A percentile compares a stretch with the other conserved stretches of the same genome.
These are phyloP conservation scores for Aphanomyces cochlioides DNA, from an alignment of 352 stramenopile genomes.

Conservation along the genomic window DNA sequence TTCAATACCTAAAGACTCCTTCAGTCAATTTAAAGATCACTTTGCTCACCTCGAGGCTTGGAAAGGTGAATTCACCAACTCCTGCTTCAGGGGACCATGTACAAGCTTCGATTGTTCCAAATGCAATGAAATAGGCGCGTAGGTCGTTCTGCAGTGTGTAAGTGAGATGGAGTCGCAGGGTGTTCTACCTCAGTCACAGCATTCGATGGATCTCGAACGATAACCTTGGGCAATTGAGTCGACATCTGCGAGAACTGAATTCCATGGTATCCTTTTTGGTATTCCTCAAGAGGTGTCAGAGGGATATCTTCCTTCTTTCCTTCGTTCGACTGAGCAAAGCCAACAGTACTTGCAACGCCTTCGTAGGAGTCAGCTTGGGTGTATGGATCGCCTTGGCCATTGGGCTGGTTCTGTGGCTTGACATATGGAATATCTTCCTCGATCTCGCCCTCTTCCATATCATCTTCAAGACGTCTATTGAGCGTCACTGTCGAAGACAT, in stretches of 20 bases:
- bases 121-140: slow-evolving; percentile 16
- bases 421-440: slow-evolving; percentile 23
- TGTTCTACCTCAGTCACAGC: neutral
- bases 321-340: neutral
- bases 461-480: neutral
- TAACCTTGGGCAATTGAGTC: slow-evolving; percentile 17
- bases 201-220: slow-evolving; percentile 3
- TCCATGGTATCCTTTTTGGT: slow-evolving; percentile 18
- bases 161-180: neutral
- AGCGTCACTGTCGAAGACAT: neutral
- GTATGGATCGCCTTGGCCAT: neutral
- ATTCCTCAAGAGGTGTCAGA: slow-evolving; percentile 11
- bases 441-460: slow-evolving; percentile 20
- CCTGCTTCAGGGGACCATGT: neutral
- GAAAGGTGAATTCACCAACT: slow-evolving; percentile 2
- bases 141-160: neutral
- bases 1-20: slow-evolving; percentile 13
- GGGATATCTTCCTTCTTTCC: neutral
- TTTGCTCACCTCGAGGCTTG: neutral
- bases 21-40: neutral
- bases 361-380: slow-evolving; percentile 5
- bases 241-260: slow-evolving; percentile 11
- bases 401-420: neutral
- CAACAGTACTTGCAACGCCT: neutral
- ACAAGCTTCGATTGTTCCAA: slow-evolving; percentile 2